Evolutionary conservation across 495 filamentous ascomycete species (phyloP), one percentile per base, ranked within the genome.

Genomic region (Aspergillus incahuasiensis): DNA sequence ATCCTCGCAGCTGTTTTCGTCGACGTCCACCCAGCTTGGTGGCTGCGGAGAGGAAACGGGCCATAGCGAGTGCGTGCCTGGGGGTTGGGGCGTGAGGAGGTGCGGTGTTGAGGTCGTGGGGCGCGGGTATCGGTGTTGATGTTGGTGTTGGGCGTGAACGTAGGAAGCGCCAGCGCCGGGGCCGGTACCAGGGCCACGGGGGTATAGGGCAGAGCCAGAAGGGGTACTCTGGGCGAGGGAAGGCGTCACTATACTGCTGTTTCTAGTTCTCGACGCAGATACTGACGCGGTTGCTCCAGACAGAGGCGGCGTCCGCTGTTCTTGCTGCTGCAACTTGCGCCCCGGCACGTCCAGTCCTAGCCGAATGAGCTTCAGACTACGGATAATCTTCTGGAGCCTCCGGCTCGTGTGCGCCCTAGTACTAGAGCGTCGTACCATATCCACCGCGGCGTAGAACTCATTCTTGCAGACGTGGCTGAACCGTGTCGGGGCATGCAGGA

Each of bases 361-460:
- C 3, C 64, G 62, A n/a, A 76, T 73, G 1, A 59, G 58, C 22
- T 76, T 76, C 39, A 75, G 43, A 48, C 67, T 69, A 25, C 64
- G 65, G 19, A 75, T 72, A 15, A 76, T 69, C 28, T 76, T 75
- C 48, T 70, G 67, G 5, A 76, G 55, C 22, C 72, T 57, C 28
- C 74, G 56, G 12, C 71, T 75, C 9, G 67, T 71, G 19, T 63
- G 63, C 1, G 67, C 72, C 6, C 70, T 62, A 5, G 69, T 73
- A 0, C 71, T 69, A 8, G 74, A 84, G 39, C 84, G 83, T 54
- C 89, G 83, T 25, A 95, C 85, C 41, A 92, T 78, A 43, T 91
- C 88, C 6, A 92, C 80, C 0, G 87, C 90, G 65, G 85, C 82
- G 67, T 91, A 90, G 62, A 92, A 95, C 65, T 92, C 89, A 16